A percentile compares a stretch with the other conserved stretches of the same genome.
Evolutionary conservation across 2,329 filamentous ascomycete genomes (phyloP).

Genomic region (Karstenula rhodostoma): DNA sequence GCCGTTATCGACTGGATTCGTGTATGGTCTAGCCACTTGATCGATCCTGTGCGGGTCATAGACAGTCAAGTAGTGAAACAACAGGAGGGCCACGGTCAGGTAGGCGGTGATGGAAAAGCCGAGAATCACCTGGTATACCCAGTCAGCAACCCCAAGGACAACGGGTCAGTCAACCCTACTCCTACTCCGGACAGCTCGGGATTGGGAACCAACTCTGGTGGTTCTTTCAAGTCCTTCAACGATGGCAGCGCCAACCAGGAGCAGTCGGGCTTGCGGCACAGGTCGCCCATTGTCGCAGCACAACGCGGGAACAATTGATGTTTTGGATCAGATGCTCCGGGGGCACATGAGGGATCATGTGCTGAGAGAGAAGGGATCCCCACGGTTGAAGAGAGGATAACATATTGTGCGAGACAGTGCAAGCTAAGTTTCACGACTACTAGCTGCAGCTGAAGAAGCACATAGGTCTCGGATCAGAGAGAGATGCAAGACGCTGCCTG

Average conservation of each 20-base stretch:
- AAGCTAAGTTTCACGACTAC: neutral
- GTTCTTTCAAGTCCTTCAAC: conserved; percentile 19
- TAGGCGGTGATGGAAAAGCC: conserved; percentile 39
- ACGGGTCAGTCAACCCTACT: conserved; percentile 14
- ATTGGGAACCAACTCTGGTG: conserved; percentile 26
- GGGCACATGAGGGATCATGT: neutral
- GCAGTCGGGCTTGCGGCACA: conserved; percentile 29
- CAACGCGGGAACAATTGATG: neutral
- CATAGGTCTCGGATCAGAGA: neutral
- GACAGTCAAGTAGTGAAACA: conserved; percentile 25
- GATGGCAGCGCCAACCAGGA: conserved; percentile 28
- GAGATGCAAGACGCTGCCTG: neutral
- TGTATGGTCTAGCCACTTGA: conserved; percentile 11
- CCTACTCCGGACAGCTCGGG: conserved; percentile 36
- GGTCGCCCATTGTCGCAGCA: conserved; percentile 9
- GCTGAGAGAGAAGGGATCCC: neutral
- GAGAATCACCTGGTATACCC: conserved; percentile 29
- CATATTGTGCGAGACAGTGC: neutral
- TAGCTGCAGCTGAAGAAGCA: neutral
- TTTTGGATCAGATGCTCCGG: too few species aligned
- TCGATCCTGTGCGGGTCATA: conserved; percentile 21
- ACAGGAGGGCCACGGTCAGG: conserved; percentile 29
- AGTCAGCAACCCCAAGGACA: neutral
- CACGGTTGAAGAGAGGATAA: neutral
- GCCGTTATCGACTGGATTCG: conserved; percentile 27